phyloP scores from a whole-genome alignment of 495 filamentous ascomycete genomes.

The Zalerion maritima region DNA sequence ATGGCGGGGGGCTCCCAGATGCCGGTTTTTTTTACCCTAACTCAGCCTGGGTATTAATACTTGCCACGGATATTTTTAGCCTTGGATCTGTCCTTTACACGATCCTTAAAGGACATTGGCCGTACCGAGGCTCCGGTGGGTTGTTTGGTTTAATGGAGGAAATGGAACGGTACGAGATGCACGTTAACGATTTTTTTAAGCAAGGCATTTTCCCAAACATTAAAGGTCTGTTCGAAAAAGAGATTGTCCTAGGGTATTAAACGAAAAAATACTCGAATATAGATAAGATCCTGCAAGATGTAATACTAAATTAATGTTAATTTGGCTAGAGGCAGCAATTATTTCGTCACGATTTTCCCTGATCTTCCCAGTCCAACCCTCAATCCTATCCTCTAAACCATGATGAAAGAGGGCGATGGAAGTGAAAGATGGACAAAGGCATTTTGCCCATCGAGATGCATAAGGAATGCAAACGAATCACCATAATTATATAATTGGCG shows the following conservation, averaged over 20 bases:
- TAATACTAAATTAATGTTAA: too few species aligned
- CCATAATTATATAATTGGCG: too few species aligned
- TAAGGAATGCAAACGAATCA: too few species aligned
- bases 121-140: slow-evolving; percentile 3
- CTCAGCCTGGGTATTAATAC: slow-evolving; percentile 4
- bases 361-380: too few species aligned
- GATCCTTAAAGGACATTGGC: slow-evolving; percentile 4
- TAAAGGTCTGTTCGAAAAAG: slow-evolving; percentile 2
- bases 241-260: slow-evolving; percentile 4
- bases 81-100: slow-evolving; percentile 7
- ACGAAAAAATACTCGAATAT: slow-evolving; percentile 3
- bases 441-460: too few species aligned
- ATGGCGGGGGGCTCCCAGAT: too few species aligned
- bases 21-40: too few species aligned
- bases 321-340: background rate
- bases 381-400: too few species aligned
- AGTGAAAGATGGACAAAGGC: too few species aligned
- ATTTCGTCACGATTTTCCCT: too few species aligned
- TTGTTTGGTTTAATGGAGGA: slow-evolving; percentile 4
- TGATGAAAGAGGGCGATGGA: too few species aligned
- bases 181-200: slow-evolving; percentile 2
- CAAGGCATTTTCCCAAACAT: slow-evolving; percentile 3
- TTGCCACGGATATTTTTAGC: slow-evolving; percentile 3
- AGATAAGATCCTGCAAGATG: slow-evolving; percentile 1
- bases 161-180: slow-evolving; percentile 3